Conservation (phyloP, 1,284 basidiomycete species). For the Fomes fomentarius region DNA sequence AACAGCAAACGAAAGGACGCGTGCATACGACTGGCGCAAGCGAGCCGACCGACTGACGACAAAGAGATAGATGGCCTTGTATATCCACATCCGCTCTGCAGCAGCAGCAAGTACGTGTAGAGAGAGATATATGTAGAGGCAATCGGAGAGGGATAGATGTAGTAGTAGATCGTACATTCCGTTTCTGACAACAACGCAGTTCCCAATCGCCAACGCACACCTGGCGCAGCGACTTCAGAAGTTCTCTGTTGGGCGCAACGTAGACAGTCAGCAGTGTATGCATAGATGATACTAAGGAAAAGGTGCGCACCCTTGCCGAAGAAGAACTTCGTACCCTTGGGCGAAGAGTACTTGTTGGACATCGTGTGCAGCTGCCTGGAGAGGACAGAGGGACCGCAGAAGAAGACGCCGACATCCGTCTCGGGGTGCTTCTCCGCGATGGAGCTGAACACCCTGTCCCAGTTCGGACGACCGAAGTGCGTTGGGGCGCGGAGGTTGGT, state of each 20-base stretch:
- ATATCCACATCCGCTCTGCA: not conserved
- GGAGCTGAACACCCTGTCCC: constrained; percentile 82
- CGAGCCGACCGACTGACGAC: constrained; percentile 18
- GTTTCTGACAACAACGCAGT: not conserved
- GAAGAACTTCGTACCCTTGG: constrained; percentile 83
- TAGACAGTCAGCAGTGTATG: not conserved
- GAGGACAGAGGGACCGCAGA: constrained; percentile 78
- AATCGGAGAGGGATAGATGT: too few relatives aligned
- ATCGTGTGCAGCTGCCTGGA: constrained; percentile 73
- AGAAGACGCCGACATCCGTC: constrained; percentile 87
- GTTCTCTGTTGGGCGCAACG: constrained; percentile 34
- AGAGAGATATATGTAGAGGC: not conserved
- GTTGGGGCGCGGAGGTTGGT: constrained; percentile 85
- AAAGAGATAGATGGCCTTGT: not conserved
- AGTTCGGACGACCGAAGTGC: constrained; percentile 93
- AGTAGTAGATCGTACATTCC: constrained; percentile 17
- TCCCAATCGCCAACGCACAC: not conserved
- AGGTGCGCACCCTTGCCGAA: constrained; percentile 73
- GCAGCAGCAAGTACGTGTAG: not conserved
- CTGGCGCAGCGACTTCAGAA: constrained; percentile 29
- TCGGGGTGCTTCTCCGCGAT: constrained; percentile 80
- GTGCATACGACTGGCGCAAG: constrained; percentile 23
- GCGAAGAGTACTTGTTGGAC: constrained; percentile 86
- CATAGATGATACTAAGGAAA: not conserved
- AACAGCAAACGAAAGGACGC: constrained; percentile 22